Conservation (phyloP, 768 basidiomycete genomes). For the Boletellus ananas region DNA sequence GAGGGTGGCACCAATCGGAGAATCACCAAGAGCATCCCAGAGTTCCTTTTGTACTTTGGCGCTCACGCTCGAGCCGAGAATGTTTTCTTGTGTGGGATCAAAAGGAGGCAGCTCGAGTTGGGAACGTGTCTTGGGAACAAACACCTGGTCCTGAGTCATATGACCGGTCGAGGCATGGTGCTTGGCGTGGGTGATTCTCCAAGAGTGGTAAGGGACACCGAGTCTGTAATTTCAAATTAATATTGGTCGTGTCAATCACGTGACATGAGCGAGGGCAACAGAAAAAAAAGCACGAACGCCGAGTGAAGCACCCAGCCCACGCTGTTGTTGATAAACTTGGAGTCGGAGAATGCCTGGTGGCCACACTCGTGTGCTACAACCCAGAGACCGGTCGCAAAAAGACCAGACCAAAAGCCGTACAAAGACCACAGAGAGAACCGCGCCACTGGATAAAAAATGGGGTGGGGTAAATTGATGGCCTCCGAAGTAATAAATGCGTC, state of each 20-base stretch:
- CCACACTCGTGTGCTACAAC: conserved; percentile 94
- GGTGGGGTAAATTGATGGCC: conserved; percentile 51
- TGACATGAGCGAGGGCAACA: conserved; percentile 4
- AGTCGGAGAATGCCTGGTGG: conserved; percentile 94
- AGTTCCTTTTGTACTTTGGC: conserved; percentile 69
- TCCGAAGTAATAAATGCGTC: conserved; percentile 60
- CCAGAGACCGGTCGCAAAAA: conserved; percentile 92
- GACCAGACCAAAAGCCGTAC: conserved; percentile 78
- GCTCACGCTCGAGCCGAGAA: conserved; percentile 59
- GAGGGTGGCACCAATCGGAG: conserved; percentile 68
- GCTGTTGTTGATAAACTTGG: conserved; percentile 84
- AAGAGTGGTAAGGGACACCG: conserved; percentile 95
- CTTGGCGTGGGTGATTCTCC: conserved; percentile 91
- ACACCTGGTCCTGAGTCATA: conserved; percentile 94
- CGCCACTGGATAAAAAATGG: conserved; percentile 57
- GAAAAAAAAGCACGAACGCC: conserved; percentile 46
- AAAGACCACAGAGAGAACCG: conserved; percentile 71
- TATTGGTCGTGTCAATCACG: conserved; percentile 16
- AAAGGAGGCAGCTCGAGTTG: conserved; percentile 61
- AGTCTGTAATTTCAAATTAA: conserved; percentile 47
- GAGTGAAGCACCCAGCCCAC: conserved; percentile 94
- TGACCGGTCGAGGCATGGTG: conserved; percentile 95
- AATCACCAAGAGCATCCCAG: conserved; percentile 86
- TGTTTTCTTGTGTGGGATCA: conserved; percentile 63
- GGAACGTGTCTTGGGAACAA: conserved; percentile 87